A percentile compares a stretch with the other conserved stretches of the same genome.
phyloP scores from a whole-genome alignment of 2,329 filamentous ascomycete genomes.

The Hymenoscyphus albidus region DNA sequence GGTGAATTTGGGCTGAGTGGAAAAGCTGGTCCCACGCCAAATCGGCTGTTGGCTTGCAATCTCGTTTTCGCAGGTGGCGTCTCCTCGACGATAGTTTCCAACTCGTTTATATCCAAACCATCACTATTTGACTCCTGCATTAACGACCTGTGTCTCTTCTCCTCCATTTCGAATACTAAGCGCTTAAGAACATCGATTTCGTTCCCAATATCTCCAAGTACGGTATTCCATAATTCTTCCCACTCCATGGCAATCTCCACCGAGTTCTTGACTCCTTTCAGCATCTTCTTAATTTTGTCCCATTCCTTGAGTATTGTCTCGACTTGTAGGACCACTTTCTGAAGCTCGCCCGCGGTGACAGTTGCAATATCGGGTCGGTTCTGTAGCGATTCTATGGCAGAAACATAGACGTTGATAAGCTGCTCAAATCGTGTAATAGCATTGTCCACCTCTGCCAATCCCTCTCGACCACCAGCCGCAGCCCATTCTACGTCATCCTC shows the following conservation, averaged over 20 bases:
- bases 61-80: conserved; percentile 57
- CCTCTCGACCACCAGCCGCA: conserved; percentile 77
- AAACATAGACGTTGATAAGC: conserved; percentile 87
- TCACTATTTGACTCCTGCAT: conserved; percentile 59
- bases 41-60: conserved; percentile 57
- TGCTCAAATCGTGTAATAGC: conserved; percentile 82
- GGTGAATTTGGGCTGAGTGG: conserved; percentile 61
- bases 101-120: conserved; percentile 73
- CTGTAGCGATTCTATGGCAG: conserved; percentile 90
- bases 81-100: conserved; percentile 92
- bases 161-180: conserved; percentile 96
- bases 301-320: conserved; percentile 81
- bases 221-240: conserved; percentile 94
- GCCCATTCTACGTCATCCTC: conserved; percentile 99
- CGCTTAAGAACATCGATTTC: conserved; percentile 78
- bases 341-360: conserved; percentile 69
- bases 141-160: conserved; percentile 79
- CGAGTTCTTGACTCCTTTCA: conserved; percentile 79
- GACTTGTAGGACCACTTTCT: conserved; percentile 79
- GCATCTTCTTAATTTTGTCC: conserved; percentile 71
- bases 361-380: conserved; percentile 68
- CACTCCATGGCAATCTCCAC: conserved; percentile 98
- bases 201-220: conserved; percentile 86
- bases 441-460: conserved; percentile 66
- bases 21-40: conserved; percentile 64